A percentile compares a stretch with the other conserved stretches of the same genome.
phyloP scores from a whole-genome alignment of 768 basidiomycete species.

The Udeniomyces megalosporus region DNA sequence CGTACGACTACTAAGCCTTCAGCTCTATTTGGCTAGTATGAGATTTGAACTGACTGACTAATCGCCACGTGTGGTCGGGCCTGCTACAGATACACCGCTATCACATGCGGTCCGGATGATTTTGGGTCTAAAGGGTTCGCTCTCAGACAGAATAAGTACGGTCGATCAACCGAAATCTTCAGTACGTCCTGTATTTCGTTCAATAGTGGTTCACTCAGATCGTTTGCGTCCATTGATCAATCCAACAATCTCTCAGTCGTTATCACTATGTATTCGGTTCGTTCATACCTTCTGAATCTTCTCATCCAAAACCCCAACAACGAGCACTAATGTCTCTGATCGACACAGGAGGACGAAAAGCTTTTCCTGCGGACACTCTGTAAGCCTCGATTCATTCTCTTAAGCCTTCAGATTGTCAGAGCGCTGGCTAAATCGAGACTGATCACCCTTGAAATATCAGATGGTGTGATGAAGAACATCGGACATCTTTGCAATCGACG shows the following conservation, averaged over 20 bases:
- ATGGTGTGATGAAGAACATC: conserved; percentile 74
- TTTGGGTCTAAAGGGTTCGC: conserved; percentile 3
- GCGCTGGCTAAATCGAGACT: too few species aligned
- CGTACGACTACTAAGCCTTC: background rate
- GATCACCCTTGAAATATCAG: too few species aligned
- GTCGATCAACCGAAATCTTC: conserved; percentile 3
- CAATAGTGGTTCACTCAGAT: background rate
- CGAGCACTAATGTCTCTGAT: background rate
- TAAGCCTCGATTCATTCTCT: too few species aligned
- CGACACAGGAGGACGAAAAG: conserved; percentile 4
- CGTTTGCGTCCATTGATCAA: background rate
- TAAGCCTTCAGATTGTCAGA: too few species aligned
- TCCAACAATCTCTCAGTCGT: conserved; percentile 3
- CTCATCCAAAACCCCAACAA: too few species aligned
- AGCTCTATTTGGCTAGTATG: background rate
- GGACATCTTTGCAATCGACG: conserved; percentile 29
- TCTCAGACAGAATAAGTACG: background rate
- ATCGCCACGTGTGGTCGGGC: too few species aligned
- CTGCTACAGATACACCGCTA: conserved; percentile 7
- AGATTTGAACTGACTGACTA: background rate
- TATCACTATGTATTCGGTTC: conserved; percentile 13
- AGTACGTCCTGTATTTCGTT: background rate
- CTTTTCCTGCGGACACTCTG: conserved; percentile 46
- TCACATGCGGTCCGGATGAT: conserved; percentile 13
- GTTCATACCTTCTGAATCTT: background rate